Percentiles rank a stretch among this genome's conserved stretches.
Evolutionary conservation across 768 basidiomycete genomes (phyloP).

Genomic region (Leccinum obscurum): DNA sequence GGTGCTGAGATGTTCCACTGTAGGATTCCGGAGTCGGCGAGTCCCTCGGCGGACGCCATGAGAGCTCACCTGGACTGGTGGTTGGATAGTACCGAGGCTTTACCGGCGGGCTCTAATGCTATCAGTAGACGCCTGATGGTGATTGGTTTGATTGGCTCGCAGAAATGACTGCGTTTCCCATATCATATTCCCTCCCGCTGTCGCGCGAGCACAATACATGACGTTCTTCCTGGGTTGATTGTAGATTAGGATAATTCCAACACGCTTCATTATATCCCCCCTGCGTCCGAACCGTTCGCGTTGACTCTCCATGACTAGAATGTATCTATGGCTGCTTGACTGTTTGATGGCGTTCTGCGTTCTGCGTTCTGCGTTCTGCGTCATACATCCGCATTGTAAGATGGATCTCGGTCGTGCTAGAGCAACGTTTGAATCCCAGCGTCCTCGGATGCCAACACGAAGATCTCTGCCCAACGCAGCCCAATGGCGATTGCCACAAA

Average conservation of each 20-base stretch:
- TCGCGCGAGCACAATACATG: background rate
- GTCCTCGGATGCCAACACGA: background rate
- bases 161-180: constrained; percentile 16
- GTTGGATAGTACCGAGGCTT: constrained; percentile 50
- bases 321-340: no score
- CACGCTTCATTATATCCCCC: constrained; percentile 5
- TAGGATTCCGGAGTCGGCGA: constrained; percentile 36
- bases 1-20: constrained; percentile 20
- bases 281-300: background rate
- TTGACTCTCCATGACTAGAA: no score
- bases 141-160: constrained; percentile 39
- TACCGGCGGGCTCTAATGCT: constrained; percentile 36
- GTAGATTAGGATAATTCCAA: constrained; percentile 17
- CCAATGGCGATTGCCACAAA: background rate
- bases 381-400: background rate
- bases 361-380: no score
- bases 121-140: constrained; percentile 53
- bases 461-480: no score
- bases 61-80: constrained; percentile 61
- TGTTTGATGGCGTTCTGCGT: no score
- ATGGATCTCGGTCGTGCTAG: no score
- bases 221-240: constrained; percentile 7
- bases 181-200: background rate
- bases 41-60: constrained; percentile 43
- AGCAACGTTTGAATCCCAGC: background rate